Evolutionary conservation across 768 basidiomycete species (phyloP), one percentile per base, ranked within the genome.

Genomic region (Boletus rubroflammeus): DNA sequence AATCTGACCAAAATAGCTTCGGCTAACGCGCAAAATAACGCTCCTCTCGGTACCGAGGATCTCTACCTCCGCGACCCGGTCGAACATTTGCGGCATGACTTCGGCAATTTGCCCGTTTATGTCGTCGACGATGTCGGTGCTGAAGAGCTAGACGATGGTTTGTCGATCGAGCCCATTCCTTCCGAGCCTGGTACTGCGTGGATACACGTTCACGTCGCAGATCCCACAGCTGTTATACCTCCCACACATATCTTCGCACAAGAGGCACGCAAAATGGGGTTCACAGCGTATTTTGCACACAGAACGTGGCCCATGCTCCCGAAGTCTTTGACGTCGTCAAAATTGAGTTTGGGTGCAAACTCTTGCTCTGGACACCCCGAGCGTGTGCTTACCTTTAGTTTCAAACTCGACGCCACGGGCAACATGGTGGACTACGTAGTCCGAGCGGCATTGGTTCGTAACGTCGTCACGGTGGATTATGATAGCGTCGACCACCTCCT

Each of bases 161-260:
- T 99, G 31, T 95, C 94, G 2, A 65, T 98, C 29, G 90, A 96
- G 58, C 65, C 72, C n/a, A 77, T 86, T 31, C 76, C 79, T 5
- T 72, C 72, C 4, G 83, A 88, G 45, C 81, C 82, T 2, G 80
- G 76, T 15, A 76, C 70, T 19, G 66, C 72, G 42, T 98, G 97
- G 96, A 66, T 96, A 11, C 95, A 98, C 62, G 77, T 88, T 25
- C 97, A 98, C 66, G 79, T 99, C 52, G 95, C 97, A 10, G 97
- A 99, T 67, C 95, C 95, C 0, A 93, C 92, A 2, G 75, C 85
- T 11, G 60, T 87, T 45, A 77, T 99, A 25, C 86, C 85, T 19
- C 89, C 88, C 0, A 77, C 76, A 1, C 87, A 95, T 66, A 60
- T 73, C 6, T 64, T 93, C 3, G 78, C 88, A 1, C 70, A 75